Evolutionary conservation across 495 filamentous ascomycete genomes (phyloP).

Genomic region (Aspergillus incahuasiensis): DNA sequence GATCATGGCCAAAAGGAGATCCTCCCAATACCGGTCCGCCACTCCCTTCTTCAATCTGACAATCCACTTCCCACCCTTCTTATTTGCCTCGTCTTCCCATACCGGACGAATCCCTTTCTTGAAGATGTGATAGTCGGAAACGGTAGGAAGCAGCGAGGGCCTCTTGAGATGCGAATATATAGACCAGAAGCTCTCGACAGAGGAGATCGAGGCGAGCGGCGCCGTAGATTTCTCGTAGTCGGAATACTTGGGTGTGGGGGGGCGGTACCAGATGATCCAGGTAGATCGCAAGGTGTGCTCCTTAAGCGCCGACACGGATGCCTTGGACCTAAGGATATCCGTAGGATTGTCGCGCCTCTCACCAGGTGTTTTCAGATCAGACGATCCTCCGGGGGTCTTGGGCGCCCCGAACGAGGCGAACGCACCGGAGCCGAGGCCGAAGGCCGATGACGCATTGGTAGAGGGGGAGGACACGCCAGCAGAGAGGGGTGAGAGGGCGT

Average conservation of each 20-base stretch:
- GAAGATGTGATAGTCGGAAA: slow-evolving; percentile 97
- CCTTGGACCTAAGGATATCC: slow-evolving; percentile 43
- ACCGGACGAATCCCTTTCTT: slow-evolving; percentile 95
- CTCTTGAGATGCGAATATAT: slow-evolving; percentile 87
- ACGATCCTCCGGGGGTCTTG: slow-evolving; percentile 77
- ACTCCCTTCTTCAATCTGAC: slow-evolving; percentile 94
- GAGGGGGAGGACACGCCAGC: slow-evolving; percentile 78
- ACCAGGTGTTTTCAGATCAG: slow-evolving; percentile 66
- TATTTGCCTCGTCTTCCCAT: slow-evolving; percentile 98
- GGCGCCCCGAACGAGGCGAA: slow-evolving; percentile 96
- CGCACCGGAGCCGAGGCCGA: slow-evolving; percentile 88
- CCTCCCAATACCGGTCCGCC: slow-evolving; percentile 96
- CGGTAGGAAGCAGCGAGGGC: slow-evolving; percentile 79
- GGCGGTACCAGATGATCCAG: slow-evolving; percentile 97
- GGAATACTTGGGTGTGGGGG: slow-evolving; percentile 91
- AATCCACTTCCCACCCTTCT: slow-evolving; percentile 94
- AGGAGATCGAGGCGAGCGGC: slow-evolving; percentile 72
- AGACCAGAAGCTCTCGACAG: slow-evolving; percentile 89
- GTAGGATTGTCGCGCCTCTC: slow-evolving; percentile 58
- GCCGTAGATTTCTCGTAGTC: slow-evolving; percentile 97
- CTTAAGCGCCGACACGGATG: slow-evolving; percentile 34
- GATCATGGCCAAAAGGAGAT: slow-evolving; percentile 82
- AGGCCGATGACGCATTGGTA: slow-evolving; percentile 81
- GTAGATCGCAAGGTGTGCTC: slow-evolving; percentile 71
- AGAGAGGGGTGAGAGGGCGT: slow-evolving; percentile 66